Evolutionary conservation across 306 rosid species (phyloP), one percentile per base, ranked within the genome.

Genomic region (Vachellia collinsii): DNA sequence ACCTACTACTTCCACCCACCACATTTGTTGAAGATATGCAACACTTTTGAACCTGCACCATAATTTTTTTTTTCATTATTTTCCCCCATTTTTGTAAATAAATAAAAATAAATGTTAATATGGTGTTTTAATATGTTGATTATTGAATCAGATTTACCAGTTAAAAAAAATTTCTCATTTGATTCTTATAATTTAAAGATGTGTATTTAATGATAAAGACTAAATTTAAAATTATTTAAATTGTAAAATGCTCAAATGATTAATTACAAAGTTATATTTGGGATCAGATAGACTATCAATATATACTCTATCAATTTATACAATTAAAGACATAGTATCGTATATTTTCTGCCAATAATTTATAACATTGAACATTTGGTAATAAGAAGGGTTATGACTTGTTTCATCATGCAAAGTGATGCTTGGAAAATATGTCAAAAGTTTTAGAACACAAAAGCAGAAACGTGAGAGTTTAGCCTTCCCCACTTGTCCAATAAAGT

Each of bases 1-100:
- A 41, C 98, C 98, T 8, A 69, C 3, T 20, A 88, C 89, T 85
- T 94, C 97, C 39, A 94, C 89, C 98, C 97, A 94, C 97, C 98
- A 94, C 54, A 94, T 90, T 74, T 91, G 97, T 66, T 87, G 91
- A 47, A 94, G 94, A 68, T 92, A 94, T 22, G 97, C 97, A 72
- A 94, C 89, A 39, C 86, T 83, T 20, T 83, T 76, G 71, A 90
- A 94, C 84, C 98, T 94, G 86, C 68, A 73, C 9, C 0, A 34
- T 29, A 37, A 4, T n/a, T n/a, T n/a, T n/a, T n/a, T n/a, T 9
- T 17, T 22, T 12, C n/a, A 29, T 16, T 65, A 14, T 36, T 65
- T 34, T 65, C 14, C 4, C 7, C 16, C 69, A 34, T 12, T 4
- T 34, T 2, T 13, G 22, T 5, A 53, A 53, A 14, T 9, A 29